Evolutionary conservation across 768 basidiomycete species (phyloP), one percentile per base, ranked within the genome.

Genomic region (Rhodotorula sphaerocarpa): DNA sequence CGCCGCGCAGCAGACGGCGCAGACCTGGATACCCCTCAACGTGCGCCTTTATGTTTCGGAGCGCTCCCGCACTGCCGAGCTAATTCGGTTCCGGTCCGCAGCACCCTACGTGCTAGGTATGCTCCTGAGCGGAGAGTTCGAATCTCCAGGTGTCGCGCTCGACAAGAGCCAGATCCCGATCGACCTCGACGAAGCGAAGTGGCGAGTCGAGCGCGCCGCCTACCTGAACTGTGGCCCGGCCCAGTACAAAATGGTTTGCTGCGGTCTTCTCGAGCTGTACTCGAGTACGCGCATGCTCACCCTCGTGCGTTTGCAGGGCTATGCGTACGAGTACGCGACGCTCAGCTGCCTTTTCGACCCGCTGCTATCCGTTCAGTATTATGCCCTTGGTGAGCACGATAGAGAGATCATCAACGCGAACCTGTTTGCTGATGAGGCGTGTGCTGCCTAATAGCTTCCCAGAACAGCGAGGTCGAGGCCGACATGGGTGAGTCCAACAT

Each of bases 311-410:
- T 12, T 23, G 30, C 46, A 58, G 57, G 93, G 91, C 0, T 87
- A 88, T 69, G 83, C 87, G 5, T 92, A 90, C 76, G 93, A 96
- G 72, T 90, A 91, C 70, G 92, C 92, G 1, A 80, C 83, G 16
- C 80, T 88, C 0, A 86, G 87, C 0, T 89, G 86, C 78, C 80
- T 84, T 0, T 95, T 90, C 75, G 92, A 96, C 72, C 84, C 93
- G 0, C 79, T 93, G 23, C 78, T 93, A 42, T 86, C 84, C 57
- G 90, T 97, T 27, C 88, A 92, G 73, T 96, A 89, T 73, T 96
- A 96, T 75, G 73, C 74, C 20, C 75, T 76, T 2, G 63, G 63
- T 65, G 23, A 21, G 63, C 10, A 18, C 18, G 5, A 16, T n/a
- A n/a, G n/a, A n/a, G n/a, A n/a, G n/a, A n/a, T n/a, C n/a, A n/a